These are phyloP conservation scores for Neoarthrinium moseri DNA, from an alignment of 2,329 filamentous ascomycete genomes.

Conservation along the genomic window DNA sequence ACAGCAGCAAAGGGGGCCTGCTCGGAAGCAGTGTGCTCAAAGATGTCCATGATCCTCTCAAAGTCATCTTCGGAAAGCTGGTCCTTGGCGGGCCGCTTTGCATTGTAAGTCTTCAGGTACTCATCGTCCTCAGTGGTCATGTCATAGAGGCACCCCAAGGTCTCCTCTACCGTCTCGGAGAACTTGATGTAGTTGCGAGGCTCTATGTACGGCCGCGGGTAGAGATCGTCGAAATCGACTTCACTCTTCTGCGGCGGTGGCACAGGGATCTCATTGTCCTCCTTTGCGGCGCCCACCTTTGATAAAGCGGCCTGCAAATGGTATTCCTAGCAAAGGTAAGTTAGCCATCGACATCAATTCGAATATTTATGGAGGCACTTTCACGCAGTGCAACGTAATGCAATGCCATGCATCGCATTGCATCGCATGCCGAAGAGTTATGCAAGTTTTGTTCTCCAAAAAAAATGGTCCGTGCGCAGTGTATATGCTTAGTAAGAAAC, in stretches of 20 bases:
- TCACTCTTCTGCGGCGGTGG: conserved; percentile 63
- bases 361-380: too few species aligned
- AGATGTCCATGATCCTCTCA: conserved; percentile 91
- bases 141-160: conserved; percentile 85
- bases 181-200: conserved; percentile 95
- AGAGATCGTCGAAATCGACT: conserved; percentile 86
- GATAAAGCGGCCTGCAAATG: conserved; percentile 83
- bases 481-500: conserved; percentile 20
- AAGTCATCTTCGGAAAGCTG: conserved; percentile 87
- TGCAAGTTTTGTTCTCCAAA: too few species aligned
- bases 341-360: too few species aligned
- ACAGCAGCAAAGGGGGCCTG: conserved; percentile 88
- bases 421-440: too few species aligned
- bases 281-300: conserved; percentile 50
- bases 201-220: conserved; percentile 75
- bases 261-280: conserved; percentile 63
- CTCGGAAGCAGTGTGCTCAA: conserved; percentile 80
- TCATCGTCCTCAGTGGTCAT: conserved; percentile 89
- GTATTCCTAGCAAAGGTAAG: conserved; percentile 67
- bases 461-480: neutral
- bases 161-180: conserved; percentile 97
- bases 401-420: too few species aligned
- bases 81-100: conserved; percentile 61
- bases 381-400: too few species aligned
- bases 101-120: conserved; percentile 82